Conservation (phyloP, 2,329 filamentous ascomycete species). For the Aschersonia sp. region DNA sequence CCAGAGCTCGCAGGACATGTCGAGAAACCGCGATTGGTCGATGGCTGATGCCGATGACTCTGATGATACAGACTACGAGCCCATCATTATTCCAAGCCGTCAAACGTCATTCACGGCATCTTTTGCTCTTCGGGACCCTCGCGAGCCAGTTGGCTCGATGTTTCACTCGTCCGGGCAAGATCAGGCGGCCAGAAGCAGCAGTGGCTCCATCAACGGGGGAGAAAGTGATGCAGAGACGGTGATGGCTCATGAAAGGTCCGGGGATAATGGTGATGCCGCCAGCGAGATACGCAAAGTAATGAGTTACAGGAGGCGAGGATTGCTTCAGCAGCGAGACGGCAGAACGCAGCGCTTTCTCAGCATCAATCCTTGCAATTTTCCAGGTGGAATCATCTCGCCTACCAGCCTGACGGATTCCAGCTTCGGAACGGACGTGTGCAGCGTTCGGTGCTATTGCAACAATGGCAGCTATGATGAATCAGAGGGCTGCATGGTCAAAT, state of each 20-base stretch:
- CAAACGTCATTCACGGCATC: conserved; percentile 37
- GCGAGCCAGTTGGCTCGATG: conserved; percentile 31
- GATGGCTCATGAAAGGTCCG: conserved; percentile 26
- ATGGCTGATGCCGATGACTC: conserved; percentile 35
- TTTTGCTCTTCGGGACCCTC: conserved; percentile 40
- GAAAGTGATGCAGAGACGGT: conserved; percentile 48
- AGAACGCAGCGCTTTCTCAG: conserved; percentile 19
- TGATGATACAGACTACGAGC: conserved; percentile 48
- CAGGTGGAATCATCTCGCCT: conserved; percentile 31
- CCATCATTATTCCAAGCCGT: conserved; percentile 48
- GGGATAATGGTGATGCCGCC: conserved; percentile 38
- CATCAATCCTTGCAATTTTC: conserved; percentile 17
- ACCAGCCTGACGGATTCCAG: conserved; percentile 34
- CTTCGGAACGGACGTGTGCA: conserved; percentile 23
- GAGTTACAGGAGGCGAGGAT: conserved; percentile 32
- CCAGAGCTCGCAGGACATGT: conserved; percentile 14
- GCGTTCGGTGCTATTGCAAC: conserved; percentile 43
- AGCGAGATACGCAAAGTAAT: conserved; percentile 45
- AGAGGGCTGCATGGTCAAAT: conserved; percentile 46
- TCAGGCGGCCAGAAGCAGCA: conserved; percentile 33
- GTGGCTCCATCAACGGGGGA: conserved; percentile 22
- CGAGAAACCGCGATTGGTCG: conserved; percentile 22
- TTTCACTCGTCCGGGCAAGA: conserved; percentile 32
- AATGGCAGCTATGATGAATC: conserved; percentile 27
- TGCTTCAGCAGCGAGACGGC: conserved; percentile 14